Conservation (phyloP, 2,329 filamentous ascomycete species). For the Xylogone sp. region DNA sequence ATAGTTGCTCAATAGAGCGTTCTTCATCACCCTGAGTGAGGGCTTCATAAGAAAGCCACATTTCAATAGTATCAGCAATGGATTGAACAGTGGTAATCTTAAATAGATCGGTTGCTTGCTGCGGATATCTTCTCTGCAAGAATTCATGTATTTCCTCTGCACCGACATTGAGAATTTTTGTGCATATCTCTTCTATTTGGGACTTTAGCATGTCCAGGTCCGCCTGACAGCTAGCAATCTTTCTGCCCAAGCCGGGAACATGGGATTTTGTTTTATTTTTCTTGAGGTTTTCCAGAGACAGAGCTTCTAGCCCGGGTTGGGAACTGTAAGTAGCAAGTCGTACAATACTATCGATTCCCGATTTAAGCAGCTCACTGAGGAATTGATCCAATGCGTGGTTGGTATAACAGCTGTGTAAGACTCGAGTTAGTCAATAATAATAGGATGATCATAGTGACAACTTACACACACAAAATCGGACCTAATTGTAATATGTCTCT, state of each 20-base stretch:
- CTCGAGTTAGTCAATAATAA: too few species aligned
- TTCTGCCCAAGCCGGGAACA: neutral
- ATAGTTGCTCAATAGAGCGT: slow-evolving; percentile 1
- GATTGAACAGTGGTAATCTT: neutral
- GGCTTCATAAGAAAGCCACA: slow-evolving; percentile 1
- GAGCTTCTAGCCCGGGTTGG: slow-evolving; percentile 33
- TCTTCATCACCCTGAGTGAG: neutral
- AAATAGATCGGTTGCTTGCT: slow-evolving; percentile 1
- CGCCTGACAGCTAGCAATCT: neutral
- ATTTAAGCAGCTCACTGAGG: slow-evolving; percentile 43
- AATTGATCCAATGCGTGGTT: slow-evolving; percentile 33
- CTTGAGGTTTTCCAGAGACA: slow-evolving; percentile 6
- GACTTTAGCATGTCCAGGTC: neutral
- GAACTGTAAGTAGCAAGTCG: slow-evolving; percentile 47
- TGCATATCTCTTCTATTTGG: neutral
- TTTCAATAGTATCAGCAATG: slow-evolving; percentile 1
- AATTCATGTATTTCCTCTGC: neutral
- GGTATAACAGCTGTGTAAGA: slow-evolving; percentile 24
- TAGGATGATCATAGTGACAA: neutral
- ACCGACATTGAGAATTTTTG: neutral
- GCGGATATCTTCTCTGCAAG: neutral
- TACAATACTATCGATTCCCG: slow-evolving; percentile 41
- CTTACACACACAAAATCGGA: slow-evolving; percentile 31
- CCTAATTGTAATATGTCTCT: slow-evolving; percentile 21
- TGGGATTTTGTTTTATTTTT: neutral